A percentile compares a stretch with the other conserved stretches of the same genome.
Evolutionary conservation across 805 yeast genomes (phyloP).

Genomic region (Ogataea henricii): DNA sequence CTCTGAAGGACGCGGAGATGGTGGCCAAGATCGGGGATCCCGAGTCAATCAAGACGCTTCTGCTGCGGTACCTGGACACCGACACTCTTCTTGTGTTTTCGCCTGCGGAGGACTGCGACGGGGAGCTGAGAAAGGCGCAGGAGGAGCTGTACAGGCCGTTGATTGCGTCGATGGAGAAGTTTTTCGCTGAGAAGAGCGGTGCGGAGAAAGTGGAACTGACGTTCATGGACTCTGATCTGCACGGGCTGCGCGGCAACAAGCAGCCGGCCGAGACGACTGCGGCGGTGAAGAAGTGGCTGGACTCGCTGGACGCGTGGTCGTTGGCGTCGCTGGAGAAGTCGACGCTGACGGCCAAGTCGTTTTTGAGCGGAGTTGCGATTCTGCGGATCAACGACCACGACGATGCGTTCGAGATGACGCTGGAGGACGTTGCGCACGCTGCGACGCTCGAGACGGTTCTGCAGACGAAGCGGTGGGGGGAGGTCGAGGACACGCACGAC

Average conservation of each 20-base stretch:
- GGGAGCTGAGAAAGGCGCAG: constrained; percentile 77
- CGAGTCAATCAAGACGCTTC: constrained; percentile 54
- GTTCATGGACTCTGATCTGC: constrained; percentile 75
- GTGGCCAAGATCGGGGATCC: constrained; percentile 64
- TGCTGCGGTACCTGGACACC: constrained; percentile 87
- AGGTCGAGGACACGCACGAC: constrained; percentile 97
- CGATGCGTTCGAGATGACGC: constrained; percentile 38
- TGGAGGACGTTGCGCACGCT: constrained; percentile 74
- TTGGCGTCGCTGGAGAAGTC: constrained; percentile 88
- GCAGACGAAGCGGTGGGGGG: constrained; percentile 95
- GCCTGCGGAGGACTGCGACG: constrained; percentile 79
- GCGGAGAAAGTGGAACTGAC: constrained; percentile 43
- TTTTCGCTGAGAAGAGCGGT: constrained; percentile 46
- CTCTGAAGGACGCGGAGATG: constrained; percentile 45
- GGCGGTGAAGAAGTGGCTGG: constrained; percentile 67
- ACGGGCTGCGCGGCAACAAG: constrained; percentile 78
- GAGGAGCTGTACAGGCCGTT: constrained; percentile 75
- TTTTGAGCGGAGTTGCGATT: constrained; percentile 75
- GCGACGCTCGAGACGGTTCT: constrained; percentile 79
- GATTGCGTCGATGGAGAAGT: constrained; percentile 63
- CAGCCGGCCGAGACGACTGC: constrained; percentile 62
- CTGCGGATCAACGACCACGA: constrained; percentile 46
- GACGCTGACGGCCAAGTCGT: constrained; percentile 82
- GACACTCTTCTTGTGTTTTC: constrained; percentile 90
- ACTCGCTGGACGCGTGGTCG: constrained; percentile 67